Conservation (phyloP, 1,139 yeast species). For the Diutina siamensis region DNA sequence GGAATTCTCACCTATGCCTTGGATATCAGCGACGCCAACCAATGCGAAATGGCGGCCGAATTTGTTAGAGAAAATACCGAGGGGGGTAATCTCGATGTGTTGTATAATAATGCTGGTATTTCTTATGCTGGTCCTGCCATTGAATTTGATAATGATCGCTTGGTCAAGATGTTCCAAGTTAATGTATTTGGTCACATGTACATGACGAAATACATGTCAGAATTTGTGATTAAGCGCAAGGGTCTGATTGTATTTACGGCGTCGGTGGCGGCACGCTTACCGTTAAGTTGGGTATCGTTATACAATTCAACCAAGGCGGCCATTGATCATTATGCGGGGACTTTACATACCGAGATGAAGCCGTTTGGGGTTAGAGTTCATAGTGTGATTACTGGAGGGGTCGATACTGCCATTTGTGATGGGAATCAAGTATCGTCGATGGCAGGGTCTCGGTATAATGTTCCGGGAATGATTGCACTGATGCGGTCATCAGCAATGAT, state of each 20-base stretch:
- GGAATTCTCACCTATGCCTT: constrained; percentile 22
- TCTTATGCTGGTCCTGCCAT: constrained; percentile 6
- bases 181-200: constrained; percentile 5
- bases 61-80: constrained; percentile 12
- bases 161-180: neutral
- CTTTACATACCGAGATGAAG: constrained; percentile 1
- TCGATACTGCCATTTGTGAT: constrained; percentile 3
- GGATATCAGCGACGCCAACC: constrained; percentile 21
- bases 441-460: constrained; percentile 2
- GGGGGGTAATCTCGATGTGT: constrained; percentile 8
- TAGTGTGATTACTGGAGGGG: constrained; percentile 6
- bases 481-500: constrained; percentile 4
- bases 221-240: neutral
- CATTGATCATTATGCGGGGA: constrained; percentile 2
- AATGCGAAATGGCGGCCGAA: constrained; percentile 16
- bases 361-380: constrained; percentile 6
- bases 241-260: constrained; percentile 6
- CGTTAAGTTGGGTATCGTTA: constrained; percentile 2
- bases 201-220: constrained; percentile 2
- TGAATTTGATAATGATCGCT: constrained; percentile 1
- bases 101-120: constrained; percentile 11
- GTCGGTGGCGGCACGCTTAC: constrained; percentile 6
- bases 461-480: constrained; percentile 1
- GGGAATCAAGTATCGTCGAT: neutral
- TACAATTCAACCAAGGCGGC: constrained; percentile 6